phyloP scores from a whole-genome alignment of 75 land plant genomes.

The Cunninghamia lanceolata region DNA sequence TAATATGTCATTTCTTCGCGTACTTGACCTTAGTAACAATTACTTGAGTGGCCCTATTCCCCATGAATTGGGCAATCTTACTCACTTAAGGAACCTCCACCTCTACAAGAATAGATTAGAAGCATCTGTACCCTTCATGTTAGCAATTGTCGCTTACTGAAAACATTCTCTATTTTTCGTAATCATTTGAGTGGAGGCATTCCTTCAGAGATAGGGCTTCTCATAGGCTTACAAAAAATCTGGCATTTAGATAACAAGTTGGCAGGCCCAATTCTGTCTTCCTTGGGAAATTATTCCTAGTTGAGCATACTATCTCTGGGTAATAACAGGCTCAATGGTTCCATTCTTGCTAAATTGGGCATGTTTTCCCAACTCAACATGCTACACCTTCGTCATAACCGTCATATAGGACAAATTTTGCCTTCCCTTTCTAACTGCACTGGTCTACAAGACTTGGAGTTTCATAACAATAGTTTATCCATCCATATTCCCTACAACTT shows the following conservation, averaged over 20 bases:
- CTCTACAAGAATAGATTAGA: conserved; percentile 23
- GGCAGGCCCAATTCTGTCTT: conserved; percentile 15
- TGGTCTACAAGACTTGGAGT: conserved; percentile 40
- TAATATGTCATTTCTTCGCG: conserved; percentile 25
- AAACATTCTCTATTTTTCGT: not conserved
- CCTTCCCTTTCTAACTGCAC: conserved; percentile 22
- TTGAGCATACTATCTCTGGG: conserved; percentile 27
- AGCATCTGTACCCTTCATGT: not conserved
- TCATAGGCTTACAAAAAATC: conserved; percentile 24
- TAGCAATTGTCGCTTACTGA: not conserved
- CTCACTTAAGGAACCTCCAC: conserved; percentile 17
- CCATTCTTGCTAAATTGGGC: conserved; percentile 27
- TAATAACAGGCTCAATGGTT: conserved; percentile 24
- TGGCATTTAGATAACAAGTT: conserved; percentile 22
- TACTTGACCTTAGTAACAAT: conserved; percentile 33
- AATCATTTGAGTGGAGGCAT: conserved; percentile 29
- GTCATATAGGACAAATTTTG: conserved; percentile 22
- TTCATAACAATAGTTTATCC: conserved; percentile 40
- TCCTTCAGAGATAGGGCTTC: conserved; percentile 31
- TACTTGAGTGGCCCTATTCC: conserved; percentile 30
- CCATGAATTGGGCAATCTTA: conserved; percentile 11
- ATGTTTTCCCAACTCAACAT: conserved; percentile 15
- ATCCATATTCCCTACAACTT: conserved; percentile 44
- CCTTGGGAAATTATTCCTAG: conserved; percentile 16
- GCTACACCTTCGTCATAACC: conserved; percentile 28